Conservation (phyloP, 176 grass and related monocot species). For the Carex pumila region DNA sequence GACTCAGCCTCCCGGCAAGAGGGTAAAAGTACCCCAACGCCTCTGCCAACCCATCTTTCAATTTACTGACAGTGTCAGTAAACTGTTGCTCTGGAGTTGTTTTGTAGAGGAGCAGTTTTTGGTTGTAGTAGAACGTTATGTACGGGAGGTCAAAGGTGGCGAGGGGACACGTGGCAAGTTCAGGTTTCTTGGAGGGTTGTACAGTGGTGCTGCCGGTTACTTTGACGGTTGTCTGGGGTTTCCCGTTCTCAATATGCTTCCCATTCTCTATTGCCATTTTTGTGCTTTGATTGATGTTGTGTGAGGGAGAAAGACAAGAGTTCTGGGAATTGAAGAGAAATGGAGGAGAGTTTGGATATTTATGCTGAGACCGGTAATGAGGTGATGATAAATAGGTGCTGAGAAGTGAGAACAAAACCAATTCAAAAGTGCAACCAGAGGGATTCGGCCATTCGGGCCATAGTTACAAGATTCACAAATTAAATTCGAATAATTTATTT, state of each 20-base stretch:
- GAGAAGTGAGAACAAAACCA: neutral
- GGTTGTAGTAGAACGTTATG: conserved; percentile 99
- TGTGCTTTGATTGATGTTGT: neutral
- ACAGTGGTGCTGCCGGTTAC: conserved; percentile 28
- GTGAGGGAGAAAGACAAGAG: neutral
- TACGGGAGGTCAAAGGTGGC: conserved; percentile 93
- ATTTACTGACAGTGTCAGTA: conserved; percentile 38
- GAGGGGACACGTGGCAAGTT: conserved; percentile 23
- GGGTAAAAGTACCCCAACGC: conserved; percentile 75
- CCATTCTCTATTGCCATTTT: conserved; percentile 46
- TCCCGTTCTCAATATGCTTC: neutral
- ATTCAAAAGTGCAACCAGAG: neutral
- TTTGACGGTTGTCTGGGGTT: conserved; percentile 13
- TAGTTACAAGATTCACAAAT: too few species aligned
- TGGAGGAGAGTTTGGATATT: conserved; percentile 1
- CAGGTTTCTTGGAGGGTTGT: conserved; percentile 35
- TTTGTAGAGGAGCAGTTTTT: conserved; percentile 90
- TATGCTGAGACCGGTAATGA: neutral
- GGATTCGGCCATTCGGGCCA: neutral
- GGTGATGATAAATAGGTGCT: conserved; percentile 12
- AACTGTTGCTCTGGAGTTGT: conserved; percentile 29
- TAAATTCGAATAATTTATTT: too few species aligned
- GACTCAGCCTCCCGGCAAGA: conserved; percentile 61
- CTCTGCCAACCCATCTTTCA: conserved; percentile 49
- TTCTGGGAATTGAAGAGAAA: neutral